Conservation (phyloP, 148 eudicot species). For the Silene uniflora region DNA sequence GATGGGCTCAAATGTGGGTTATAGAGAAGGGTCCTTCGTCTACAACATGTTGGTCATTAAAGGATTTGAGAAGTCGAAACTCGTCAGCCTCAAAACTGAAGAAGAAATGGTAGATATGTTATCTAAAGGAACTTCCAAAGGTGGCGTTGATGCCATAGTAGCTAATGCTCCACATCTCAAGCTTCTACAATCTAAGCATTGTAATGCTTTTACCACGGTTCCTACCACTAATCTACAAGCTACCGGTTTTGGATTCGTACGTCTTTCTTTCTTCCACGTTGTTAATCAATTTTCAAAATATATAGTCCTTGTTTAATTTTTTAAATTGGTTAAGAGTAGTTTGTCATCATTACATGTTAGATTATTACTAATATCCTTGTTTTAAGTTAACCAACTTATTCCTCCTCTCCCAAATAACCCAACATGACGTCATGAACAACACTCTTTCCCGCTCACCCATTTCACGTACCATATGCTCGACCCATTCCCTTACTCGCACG, state of each 20-base stretch:
- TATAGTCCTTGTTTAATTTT: too few species aligned
- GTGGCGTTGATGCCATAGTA: slow-evolving; percentile 17
- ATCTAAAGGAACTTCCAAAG: slow-evolving; percentile 5
- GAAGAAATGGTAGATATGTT: slow-evolving; percentile 3
- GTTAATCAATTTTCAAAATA: too few species aligned
- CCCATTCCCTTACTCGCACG: too few species aligned
- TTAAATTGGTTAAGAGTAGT: too few species aligned
- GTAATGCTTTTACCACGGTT: neutral
- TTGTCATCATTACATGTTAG: too few species aligned
- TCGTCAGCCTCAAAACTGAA: neutral
- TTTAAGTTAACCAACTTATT: too few species aligned
- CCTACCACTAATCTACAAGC: slow-evolving; percentile 1
- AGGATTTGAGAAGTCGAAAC: neutral
- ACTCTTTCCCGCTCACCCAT: too few species aligned
- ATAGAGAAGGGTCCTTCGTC: slow-evolving; percentile 4
- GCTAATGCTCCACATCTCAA: slow-evolving; percentile 5
- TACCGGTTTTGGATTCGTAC: slow-evolving; percentile 17
- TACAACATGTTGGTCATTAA: neutral
- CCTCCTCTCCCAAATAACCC: too few species aligned
- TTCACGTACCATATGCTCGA: too few species aligned
- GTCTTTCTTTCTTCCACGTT: neutral
- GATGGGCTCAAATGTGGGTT: neutral
- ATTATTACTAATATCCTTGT: too few species aligned
- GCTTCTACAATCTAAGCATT: slow-evolving; percentile 5
- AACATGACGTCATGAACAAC: too few species aligned